Evolutionary conservation across 1,139 yeast genomes (phyloP), one percentile per base, ranked within the genome.

Genomic region (Diutina catenulata): DNA sequence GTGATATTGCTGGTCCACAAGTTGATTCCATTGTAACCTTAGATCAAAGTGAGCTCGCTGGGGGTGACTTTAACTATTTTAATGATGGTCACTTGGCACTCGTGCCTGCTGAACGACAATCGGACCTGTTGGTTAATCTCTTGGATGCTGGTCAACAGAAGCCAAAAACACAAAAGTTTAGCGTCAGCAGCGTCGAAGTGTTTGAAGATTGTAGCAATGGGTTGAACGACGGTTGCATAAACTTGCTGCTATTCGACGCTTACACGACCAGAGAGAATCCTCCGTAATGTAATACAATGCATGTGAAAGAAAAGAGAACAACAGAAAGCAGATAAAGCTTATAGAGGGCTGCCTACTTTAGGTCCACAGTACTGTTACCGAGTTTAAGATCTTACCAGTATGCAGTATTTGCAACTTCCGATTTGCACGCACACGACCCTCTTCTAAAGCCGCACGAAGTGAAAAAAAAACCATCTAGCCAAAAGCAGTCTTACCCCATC

Each of bases 201-300:
- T 62, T 83, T 39, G 93, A 82, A 50, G 88, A 80, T 45, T 65
- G 82, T 1, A 70, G 72, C 43, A 64, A 72, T 0, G 58, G 63
- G 1, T 57, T 75, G 29, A 82, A 82, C 51, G 87, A 80, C 47
- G 76, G 79, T 2, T 76, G 87, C 22, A 56, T 83, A 19, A 81
- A 80, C 49, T 59, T 87, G 40, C 79, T 81, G 44, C 59, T 80
- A 41, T 86, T 88, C 53, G 91, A 81, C 47, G 79, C 91, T 1
- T 74, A 77, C 38, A 64, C 75, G 11, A 84, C 84, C 35, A 71
- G 67, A 45, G 79, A 76, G 49, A 82, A 83, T 47, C 88, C 87
- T 1, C 62, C 68, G 38, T 70, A 50, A 7, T n/a, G n/a, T n/a
- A n/a, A n/a, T n/a, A n/a, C n/a, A n/a, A n/a, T n/a, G n/a, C n/a